phyloP scores from a whole-genome alignment of 805 yeast genomes.

The Pichia gijzeniarum region DNA sequence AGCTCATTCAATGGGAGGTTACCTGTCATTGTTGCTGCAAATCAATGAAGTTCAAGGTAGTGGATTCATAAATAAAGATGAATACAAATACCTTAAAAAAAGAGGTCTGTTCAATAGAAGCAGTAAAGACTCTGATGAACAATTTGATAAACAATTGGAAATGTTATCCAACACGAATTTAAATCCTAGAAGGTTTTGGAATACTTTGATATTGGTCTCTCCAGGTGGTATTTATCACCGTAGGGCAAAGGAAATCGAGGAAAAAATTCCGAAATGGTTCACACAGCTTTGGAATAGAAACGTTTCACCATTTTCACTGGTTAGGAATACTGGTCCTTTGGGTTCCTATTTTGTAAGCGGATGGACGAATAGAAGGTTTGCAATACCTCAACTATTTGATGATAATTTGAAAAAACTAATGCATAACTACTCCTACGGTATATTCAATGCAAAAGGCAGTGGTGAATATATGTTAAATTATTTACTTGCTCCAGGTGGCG shows the following conservation, averaged over 20 bases:
- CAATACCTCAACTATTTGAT: constrained; percentile 29
- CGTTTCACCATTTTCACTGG: constrained; percentile 77
- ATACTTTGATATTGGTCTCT: constrained; percentile 67
- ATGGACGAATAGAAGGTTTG: constrained; percentile 82
- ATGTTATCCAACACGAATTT: constrained; percentile 2
- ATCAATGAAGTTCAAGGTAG: constrained; percentile 13
- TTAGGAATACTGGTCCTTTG: constrained; percentile 68
- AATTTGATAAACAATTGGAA: constrained; percentile 3
- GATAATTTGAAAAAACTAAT: constrained; percentile 35
- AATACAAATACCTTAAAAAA: constrained; percentile 10
- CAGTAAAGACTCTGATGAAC: not conserved
- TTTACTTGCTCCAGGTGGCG: constrained; percentile 85
- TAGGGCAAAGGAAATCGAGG: constrained; percentile 25
- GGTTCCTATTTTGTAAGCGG: constrained; percentile 85
- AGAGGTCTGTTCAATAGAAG: not conserved
- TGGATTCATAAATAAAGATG: constrained; percentile 8
- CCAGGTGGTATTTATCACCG: constrained; percentile 80
- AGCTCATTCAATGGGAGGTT: constrained; percentile 95
- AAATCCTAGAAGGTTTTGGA: constrained; percentile 13
- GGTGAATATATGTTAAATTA: constrained; percentile 90
- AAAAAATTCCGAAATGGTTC: constrained; percentile 67
- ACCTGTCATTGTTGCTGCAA: constrained; percentile 56
- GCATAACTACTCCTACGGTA: constrained; percentile 76
- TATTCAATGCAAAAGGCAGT: constrained; percentile 81
- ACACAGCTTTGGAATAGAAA: constrained; percentile 68